A percentile compares a stretch with the other conserved stretches of the same genome.
Conservation (phyloP, 495 filamentous ascomycete species). For the Penicillium samsonianum region DNA sequence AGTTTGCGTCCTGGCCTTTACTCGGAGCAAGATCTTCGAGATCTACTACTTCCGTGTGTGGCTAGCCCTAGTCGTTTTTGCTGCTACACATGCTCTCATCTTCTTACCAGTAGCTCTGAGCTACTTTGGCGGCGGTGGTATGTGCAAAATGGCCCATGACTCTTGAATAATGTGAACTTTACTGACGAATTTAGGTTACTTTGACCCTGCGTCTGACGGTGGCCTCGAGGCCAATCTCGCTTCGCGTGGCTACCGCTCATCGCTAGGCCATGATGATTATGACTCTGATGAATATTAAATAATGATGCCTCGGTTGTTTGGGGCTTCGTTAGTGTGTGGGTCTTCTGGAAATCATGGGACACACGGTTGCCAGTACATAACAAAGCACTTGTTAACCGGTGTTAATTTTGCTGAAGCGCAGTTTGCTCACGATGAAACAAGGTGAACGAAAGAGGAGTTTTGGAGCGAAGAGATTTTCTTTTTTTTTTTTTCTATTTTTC, state of each 20-base stretch:
- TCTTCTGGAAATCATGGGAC: constrained; percentile 5
- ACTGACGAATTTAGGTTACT: constrained; percentile 58
- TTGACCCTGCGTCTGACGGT: constrained; percentile 79
- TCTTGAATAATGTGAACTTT: constrained; percentile 1
- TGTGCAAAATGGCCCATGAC: constrained; percentile 22
- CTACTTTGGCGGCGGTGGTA: constrained; percentile 80
- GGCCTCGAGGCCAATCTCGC: constrained; percentile 83
- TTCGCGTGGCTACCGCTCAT: constrained; percentile 50
- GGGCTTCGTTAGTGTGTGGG: constrained; percentile 7
- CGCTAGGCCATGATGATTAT: constrained; percentile 53
- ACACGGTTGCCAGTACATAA: neutral
- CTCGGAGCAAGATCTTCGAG: constrained; percentile 97
- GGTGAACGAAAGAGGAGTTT: constrained; percentile 1
- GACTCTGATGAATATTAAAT: constrained; percentile 54
- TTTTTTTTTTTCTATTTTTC: neutral
- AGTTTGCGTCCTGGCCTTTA: constrained; percentile 91
- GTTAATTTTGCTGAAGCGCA: neutral
- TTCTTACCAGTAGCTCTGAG: constrained; percentile 91
- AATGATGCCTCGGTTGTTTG: constrained; percentile 10
- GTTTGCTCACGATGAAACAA: neutral
- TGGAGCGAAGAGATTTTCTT: neutral
- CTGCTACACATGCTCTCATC: constrained; percentile 84
- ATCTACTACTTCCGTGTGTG: constrained; percentile 98
- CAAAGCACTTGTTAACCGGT: neutral
- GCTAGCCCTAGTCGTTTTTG: constrained; percentile 85